Base-by-base conservation (phyloP, 352 stramenopile species). In the Phytopythium kandeliae region DNA sequence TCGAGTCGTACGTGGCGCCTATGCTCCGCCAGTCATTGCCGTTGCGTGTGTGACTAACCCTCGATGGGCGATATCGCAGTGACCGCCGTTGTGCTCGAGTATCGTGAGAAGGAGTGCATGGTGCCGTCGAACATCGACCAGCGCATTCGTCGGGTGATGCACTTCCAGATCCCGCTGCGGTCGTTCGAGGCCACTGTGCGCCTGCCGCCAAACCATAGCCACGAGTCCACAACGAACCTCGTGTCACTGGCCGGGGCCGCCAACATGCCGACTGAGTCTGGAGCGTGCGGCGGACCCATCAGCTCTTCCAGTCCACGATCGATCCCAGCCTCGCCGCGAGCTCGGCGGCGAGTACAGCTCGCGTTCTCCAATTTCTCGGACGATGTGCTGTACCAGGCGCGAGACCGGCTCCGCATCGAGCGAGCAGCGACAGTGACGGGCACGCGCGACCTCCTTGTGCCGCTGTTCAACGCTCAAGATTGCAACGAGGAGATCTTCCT, bases 111-210 rank as follows among this genome's bases (percentile, higher is more conserved):
- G 45, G 82, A 95, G 48, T 81, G 71, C 57, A 79, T 83, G 59
- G 74, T 95, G 51, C 78, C 83, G 25, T 73, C 69, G 40, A 89
- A 80, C 55, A 92, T 93, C 61, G 89, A 92, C 59, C 65, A 75
- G 36, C 77, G 85, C 59, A 95, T 95, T 76, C 82, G 87, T 41
- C 81, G 84, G 19, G 80, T 92, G 47, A 95, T 95, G 85, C 85
- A 95, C 48, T 90, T 93, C 53, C 72, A 89, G 62, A 91, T 93
- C 54, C 80, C 82, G 22, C 60, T 91, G 43, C 71, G 81, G 55
- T 86, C 84, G 2, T 95, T 95, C 58, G 84, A 95, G 46, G 84
- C 84, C 0, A 95, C 77, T 0, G 81, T 95, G 33, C 66, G 83
- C 15, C 66, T 95, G 42, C 84, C 80, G 2, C 62, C 77, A 19